These are phyloP conservation scores for Fusarium pseudoanthophilum DNA, from an alignment of 2,329 filamentous ascomycete genomes.

Conservation along the genomic window DNA sequence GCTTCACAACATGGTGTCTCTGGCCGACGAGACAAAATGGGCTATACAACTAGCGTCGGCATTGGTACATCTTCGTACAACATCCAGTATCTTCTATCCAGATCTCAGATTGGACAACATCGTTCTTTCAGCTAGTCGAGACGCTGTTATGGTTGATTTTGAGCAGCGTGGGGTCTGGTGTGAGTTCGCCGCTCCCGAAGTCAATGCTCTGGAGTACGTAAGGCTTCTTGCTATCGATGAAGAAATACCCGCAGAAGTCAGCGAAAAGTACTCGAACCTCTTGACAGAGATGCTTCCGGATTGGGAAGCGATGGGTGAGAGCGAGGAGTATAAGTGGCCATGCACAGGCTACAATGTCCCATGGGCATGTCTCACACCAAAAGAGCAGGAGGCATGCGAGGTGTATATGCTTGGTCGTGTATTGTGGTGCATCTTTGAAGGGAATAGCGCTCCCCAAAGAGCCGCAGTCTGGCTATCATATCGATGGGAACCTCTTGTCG, in stretches of 20 bases:
- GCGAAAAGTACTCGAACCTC: slow-evolving; percentile 54
- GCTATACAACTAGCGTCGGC: slow-evolving; percentile 63
- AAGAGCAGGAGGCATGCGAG: slow-evolving; percentile 67
- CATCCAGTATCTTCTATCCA: slow-evolving; percentile 63
- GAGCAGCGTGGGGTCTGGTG: slow-evolving; percentile 72
- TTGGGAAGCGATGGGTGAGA: slow-evolving; percentile 55
- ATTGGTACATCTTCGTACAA: slow-evolving; percentile 60
- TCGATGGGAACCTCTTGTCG: slow-evolving; percentile 63
- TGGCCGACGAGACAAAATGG: slow-evolving; percentile 63
- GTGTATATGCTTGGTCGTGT: slow-evolving; percentile 72
- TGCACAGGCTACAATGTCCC: slow-evolving; percentile 64
- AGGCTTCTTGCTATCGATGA: slow-evolving; percentile 64
- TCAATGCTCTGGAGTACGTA: slow-evolving; percentile 68
- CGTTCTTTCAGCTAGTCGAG: slow-evolving; percentile 58
- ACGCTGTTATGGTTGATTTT: slow-evolving; percentile 69
- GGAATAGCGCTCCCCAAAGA: slow-evolving; percentile 66
- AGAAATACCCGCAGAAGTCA: slow-evolving; percentile 54
- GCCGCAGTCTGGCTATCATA: slow-evolving; percentile 70
- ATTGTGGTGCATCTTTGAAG: slow-evolving; percentile 72
- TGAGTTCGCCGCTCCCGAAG: slow-evolving; percentile 69
- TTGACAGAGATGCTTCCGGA: slow-evolving; percentile 58
- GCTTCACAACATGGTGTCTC: slow-evolving; percentile 56
- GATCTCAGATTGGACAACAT: slow-evolving; percentile 70
- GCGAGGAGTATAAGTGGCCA: slow-evolving; percentile 61
- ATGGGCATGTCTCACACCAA: slow-evolving; percentile 63